Base-by-base conservation (phyloP, 2,329 filamentous ascomycete species). In the Penicillium sp. region DNA sequence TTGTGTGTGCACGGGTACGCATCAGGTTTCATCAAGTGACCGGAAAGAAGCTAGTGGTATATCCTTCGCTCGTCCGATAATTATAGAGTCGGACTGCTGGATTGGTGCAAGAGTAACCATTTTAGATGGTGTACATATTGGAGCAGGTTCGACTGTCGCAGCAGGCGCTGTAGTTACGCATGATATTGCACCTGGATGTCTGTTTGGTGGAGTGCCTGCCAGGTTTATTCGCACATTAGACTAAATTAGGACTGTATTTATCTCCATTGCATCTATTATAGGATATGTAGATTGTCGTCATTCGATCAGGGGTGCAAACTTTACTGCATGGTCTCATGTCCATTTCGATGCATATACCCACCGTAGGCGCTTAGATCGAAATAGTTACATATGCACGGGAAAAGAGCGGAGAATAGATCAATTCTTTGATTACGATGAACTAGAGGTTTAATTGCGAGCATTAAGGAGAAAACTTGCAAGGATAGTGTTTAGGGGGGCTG, bases 271-370 rank as follows among this genome's bases (percentile, higher is more conserved):
- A 9, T 25, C 36, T 22, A 22, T 38, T 38, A n/a, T 42, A n/a
- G 38, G 8, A 30, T 30, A 5, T 30, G n/a, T 9, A 16, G n/a
- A 38, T n/a, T 11, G 9, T 38, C 36, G 17, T 2, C 14, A 35
- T 50, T 17, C 30, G 22, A 52, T 38, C 30, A 19, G 12, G 16
- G 14, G 42, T 46, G 41, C 28, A 17, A 33, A 22, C 5, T 22
- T 33, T 16, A 22, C 14, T 45, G 28, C 30, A 16, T 26, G 19
- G n/a, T 35, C 7, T 53, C 19, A 16, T 33, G 28, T 5, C 28
- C 17, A 22, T 19, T 38, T 57, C 45, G 38, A 45, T 57, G 33
- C 37, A 16, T 44, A 42, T 57, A 44, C 35, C 44, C 50, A 60
- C 57, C 26, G 7, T 37, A 25, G 33, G 42, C 37, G 36, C 55